Evolutionary conservation across 768 basidiomycete genomes (phyloP), one percentile per base, ranked within the genome.

Genomic region (Crassisporium funariophilum): DNA sequence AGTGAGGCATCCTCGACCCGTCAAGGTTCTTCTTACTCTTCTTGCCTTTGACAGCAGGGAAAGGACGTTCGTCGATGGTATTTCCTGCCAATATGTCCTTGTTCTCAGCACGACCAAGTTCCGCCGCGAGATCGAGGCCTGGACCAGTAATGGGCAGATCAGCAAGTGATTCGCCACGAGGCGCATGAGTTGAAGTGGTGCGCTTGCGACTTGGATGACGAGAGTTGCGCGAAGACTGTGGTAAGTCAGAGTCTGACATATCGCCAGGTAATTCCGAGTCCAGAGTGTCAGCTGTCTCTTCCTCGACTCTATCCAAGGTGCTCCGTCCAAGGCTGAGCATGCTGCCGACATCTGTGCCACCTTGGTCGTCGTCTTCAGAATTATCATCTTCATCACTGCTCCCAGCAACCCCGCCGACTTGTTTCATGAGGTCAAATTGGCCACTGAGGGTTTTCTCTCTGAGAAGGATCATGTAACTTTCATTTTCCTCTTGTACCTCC

Each of bases 401-500:
- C 21, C 72, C 72, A 3, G 51, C 65, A n/a, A 66, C 68, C 35
- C 71, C 78, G 33, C 79, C 81, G 24, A 87, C 83, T 65, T 85
- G 82, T 56, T 75, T 82, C 63, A 84, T 72, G 52, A 90, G 70
- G 62, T 91, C 86, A 62, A 88, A 91, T 57, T 90, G 88, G 4
- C 95, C 95, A 54, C 78, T 93, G 35, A 98, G 67, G 0, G 97
- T 98, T 72, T 82, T 86, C 70, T 98, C 95, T 51, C 91, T 77
- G 19, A 98, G 71, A 29, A 99, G 77, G 52, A 95, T 91, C 79
- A 95, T 92, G 71, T 93, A 99, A 40, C 90, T 90, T 68, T 97
- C 94, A 65, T 98, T 99, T 57, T 98, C 95, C 66, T 98, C 94
- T 67, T 94, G 91, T 31, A 93, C 66, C 53, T 87, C 83, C 53